A percentile compares a stretch with the other conserved stretches of the same genome.
Evolutionary conservation across 306 rosid genomes (phyloP).

Genomic region (Cucurbita maxima): DNA sequence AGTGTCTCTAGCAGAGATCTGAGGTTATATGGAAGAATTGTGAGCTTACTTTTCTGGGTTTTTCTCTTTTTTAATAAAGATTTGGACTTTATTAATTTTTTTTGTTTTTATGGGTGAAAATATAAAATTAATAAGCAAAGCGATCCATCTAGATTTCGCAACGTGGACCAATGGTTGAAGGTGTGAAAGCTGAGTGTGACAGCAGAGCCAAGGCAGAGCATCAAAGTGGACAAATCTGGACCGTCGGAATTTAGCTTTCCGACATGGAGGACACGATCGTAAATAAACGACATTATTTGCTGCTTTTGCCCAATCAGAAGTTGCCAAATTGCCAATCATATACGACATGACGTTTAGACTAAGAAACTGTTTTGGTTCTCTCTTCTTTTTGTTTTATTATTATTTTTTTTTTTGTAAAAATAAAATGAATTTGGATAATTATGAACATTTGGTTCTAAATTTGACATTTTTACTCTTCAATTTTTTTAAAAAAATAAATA

Average conservation of each 20-base stretch:
- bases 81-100: background rate
- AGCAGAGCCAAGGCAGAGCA: background rate
- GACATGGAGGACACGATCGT: slow-evolving; percentile 22
- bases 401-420: background rate
- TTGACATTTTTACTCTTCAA: too few species aligned
- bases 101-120: background rate
- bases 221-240: slow-evolving; percentile 23
- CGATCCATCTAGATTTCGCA: slow-evolving; percentile 1
- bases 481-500: too few species aligned
- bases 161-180: slow-evolving; percentile 46
- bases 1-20: background rate
- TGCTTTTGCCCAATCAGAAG: background rate
- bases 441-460: background rate
- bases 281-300: slow-evolving; percentile 6
- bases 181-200: slow-evolving; percentile 20
- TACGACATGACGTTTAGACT: background rate
- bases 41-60: slow-evolving; percentile 8
- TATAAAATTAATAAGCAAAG: background rate
- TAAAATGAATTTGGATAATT: background rate
- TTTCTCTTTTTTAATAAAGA: background rate
- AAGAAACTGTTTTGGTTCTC: background rate
- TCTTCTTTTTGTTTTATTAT: background rate
- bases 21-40: slow-evolving; percentile 26
- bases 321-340: background rate
- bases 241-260: slow-evolving; percentile 26